A percentile compares a stretch with the other conserved stretches of the same genome.
Conservation (phyloP, 495 filamentous ascomycete genomes). For the Barbatosphaeria neglecta region DNA sequence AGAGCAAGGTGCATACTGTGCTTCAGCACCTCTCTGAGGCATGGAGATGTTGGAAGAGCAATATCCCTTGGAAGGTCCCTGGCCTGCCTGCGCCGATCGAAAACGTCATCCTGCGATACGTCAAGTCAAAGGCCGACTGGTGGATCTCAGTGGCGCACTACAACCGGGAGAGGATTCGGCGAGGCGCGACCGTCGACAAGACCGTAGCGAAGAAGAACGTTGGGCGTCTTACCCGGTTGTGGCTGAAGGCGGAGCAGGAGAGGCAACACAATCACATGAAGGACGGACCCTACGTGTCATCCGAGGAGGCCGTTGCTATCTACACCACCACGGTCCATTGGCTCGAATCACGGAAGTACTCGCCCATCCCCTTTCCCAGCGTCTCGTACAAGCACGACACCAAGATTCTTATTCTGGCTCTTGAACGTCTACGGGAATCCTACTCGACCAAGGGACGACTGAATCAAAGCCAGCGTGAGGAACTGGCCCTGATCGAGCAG, state of each 20-base stretch:
- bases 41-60: constrained; percentile 99
- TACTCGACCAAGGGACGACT: constrained; percentile 96
- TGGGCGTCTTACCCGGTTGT: constrained; percentile 84
- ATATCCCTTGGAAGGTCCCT: constrained; percentile 98
- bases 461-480: constrained; percentile 96
- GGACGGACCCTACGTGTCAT: constrained; percentile 96
- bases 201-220: constrained; percentile 99
- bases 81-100: constrained; percentile 93
- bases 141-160: constrained; percentile 99
- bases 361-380: constrained; percentile 96
- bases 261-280: constrained; percentile 99
- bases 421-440: constrained; percentile 88
- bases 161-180: constrained; percentile 90
- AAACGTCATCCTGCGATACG: constrained; percentile 95
- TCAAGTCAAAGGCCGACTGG: constrained; percentile 99
- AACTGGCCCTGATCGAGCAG: constrained; percentile 94
- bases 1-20: constrained; percentile 98
- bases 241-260: constrained; percentile 98
- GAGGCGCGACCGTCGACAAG: constrained; percentile 96
- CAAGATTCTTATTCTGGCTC: constrained; percentile 92
- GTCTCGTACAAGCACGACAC: constrained; percentile 99
- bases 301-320: constrained; percentile 96
- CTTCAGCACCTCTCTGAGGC: constrained; percentile 95
- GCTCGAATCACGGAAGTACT: constrained; percentile 97
- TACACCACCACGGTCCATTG: constrained; percentile 99